Evolutionary conservation across 805 yeast species (phyloP), one percentile per base, ranked within the genome.

Genomic region (Candida anglica): DNA sequence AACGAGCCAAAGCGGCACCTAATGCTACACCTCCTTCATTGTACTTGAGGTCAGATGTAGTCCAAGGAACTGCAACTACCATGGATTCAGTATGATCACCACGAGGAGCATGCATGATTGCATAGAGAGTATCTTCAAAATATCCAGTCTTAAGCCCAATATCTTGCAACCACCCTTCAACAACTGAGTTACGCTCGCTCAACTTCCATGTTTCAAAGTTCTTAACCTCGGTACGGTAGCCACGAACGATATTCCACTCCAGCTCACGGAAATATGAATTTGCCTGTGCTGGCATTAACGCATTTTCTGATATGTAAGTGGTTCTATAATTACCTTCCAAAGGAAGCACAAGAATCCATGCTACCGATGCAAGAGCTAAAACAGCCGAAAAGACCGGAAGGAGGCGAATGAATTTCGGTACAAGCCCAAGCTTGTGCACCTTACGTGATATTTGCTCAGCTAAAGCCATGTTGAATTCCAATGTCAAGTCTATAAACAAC

Each of bases 41-140:
- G 49, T 62, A 67, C 33, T 70, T 68, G 2, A 75, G 76, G 30
- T 79, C 85, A 5, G 77, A 60, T 34, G 85, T 86, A 31, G 51
- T 56, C 91, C 96, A 93, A 0, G 98, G 97, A 6, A 93, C 87
- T 6, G 81, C 84, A 28, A 93, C 56, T 1, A 89, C 94, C 76
- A 93, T 81, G 0, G 97, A 86, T 58, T 93, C 98, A 1, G 98
- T 88, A 39, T 89, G 93, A 49, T 91, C 98, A 18, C 97, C 97
- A 41, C 96, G 67, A 6, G 98, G 95, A 0, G 96, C 93, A 52
- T 86, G 95, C 59, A 85, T 71, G 3, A 89, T 75, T 0, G 87
- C 95, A 54, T 91, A 93, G 23, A 86, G 63, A 0, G 67, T 66
- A 34, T 54, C 58, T 4, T 56, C 47, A 34, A 69, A 67, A 14